Percentiles rank a stretch among this genome's conserved stretches.
Evolutionary conservation across 202 grass and related monocot species (phyloP).

Genomic region (Schoenoplectus tabernaemontani): DNA sequence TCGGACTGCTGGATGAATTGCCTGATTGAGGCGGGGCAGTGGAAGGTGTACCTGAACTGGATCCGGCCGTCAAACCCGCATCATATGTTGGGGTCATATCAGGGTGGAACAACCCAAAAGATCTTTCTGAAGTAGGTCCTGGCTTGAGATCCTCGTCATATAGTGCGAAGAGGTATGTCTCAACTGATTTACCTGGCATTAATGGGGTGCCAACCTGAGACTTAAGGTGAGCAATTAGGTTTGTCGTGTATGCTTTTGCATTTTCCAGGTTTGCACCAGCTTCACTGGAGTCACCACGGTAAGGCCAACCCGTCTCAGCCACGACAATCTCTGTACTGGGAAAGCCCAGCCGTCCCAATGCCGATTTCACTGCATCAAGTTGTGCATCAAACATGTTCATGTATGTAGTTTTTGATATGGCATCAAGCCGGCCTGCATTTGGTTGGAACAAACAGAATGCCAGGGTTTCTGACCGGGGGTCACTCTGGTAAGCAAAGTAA

Average conservation of each 20-base stretch:
- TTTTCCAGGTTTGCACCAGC: constrained; percentile 59
- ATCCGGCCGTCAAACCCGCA: constrained; percentile 37
- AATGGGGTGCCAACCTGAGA: constrained; percentile 77
- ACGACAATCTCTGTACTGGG: constrained; percentile 55
- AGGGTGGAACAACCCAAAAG: constrained; percentile 78
- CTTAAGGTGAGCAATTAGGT: constrained; percentile 62
- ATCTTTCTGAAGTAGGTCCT: constrained; percentile 61
- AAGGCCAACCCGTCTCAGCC: constrained; percentile 92
- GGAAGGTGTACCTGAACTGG: not conserved
- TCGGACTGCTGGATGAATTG: not conserved
- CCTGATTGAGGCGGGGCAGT: not conserved
- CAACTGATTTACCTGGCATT: constrained; percentile 60
- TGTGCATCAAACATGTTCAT: constrained; percentile 99
- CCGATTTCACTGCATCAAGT: constrained; percentile 72
- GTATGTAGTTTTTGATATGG: constrained; percentile 53
- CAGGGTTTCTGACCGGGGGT: constrained; percentile 73
- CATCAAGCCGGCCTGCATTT: constrained; percentile 70
- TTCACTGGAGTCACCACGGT: constrained; percentile 52
- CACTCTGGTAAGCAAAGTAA: constrained; percentile 88
- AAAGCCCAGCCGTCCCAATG: constrained; percentile 49
- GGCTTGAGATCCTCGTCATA: constrained; percentile 98
- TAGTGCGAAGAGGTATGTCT: constrained; percentile 92
- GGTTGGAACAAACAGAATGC: constrained; percentile 92
- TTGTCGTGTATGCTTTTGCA: constrained; percentile 55
- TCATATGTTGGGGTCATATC: constrained; percentile 70